Evolutionary conservation across 306 rosid species (phyloP), one percentile per base, ranked within the genome.

Genomic region (Delonix regia): DNA sequence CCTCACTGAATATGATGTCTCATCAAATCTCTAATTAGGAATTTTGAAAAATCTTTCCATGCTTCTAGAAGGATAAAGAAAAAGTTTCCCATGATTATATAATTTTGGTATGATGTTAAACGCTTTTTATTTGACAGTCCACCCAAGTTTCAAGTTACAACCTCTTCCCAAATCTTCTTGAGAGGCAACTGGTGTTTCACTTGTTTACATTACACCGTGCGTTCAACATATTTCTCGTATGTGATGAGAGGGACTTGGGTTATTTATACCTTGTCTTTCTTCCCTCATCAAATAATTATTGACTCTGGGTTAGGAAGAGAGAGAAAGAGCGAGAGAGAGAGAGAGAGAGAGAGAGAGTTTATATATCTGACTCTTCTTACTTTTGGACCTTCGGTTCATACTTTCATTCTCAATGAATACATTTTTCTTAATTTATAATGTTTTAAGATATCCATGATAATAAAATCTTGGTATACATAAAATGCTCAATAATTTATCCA

Each of bases 161-260:
- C 88, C 84, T 94, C 93, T 84, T 89, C 97, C 99, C 95, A 92
- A 81, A 92, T 64, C 16, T n/a, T 66, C 34, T 41, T 65, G 36
- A 36, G 21, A 41, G 15, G 53, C 1, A n/a, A 16, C 56, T 56
- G 55, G 42, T 15, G 41, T 47, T 53, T 73, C 38, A 73, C 51
- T 53, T 21, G 7, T 10, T 47, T 55, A 3, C 28, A n/a, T 10
- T 33, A 74, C 14, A 74, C 63, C 7, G 41, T 68, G 49, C 28
- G n/a, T 75, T 81, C 33, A 38, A 2, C 4, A 19, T 38, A 28
- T 63, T 59, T 13, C 41, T 47, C 22, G 12, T 34, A 9, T 22
- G 9, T 66, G 56, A 55, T 53, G 69, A 55, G 21, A 48, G 33
- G 25, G 48, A n/a, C 52, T 19, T 52, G 13, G 16, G 16, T 2